Percentiles rank a stretch among this genome's conserved stretches.
phyloP scores from a whole-genome alignment of 805 yeast genomes.

The Candida corydali region DNA sequence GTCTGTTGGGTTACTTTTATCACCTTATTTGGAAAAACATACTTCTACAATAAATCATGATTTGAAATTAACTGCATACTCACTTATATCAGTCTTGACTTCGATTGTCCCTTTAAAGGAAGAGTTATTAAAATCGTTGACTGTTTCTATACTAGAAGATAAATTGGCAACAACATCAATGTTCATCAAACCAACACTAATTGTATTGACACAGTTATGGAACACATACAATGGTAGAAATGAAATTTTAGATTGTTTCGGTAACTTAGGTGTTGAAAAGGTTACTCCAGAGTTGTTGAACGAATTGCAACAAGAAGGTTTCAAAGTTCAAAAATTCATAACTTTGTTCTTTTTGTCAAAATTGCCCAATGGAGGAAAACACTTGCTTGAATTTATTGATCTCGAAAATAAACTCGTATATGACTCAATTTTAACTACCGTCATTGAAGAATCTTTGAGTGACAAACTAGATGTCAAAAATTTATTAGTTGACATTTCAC shows the following conservation, averaged over 20 bases:
- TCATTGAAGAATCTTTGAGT: conserved; percentile 7
- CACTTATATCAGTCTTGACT: conserved; percentile 72
- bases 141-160: conserved; percentile 29
- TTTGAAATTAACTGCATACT: conserved; percentile 78
- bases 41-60: conserved; percentile 36
- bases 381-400: conserved; percentile 21
- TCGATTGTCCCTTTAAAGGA: conserved; percentile 60
- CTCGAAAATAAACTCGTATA: conserved; percentile 12
- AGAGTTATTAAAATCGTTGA: conserved; percentile 26
- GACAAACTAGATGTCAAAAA: conserved; percentile 16
- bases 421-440: conserved; percentile 5
- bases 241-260: conserved; percentile 15
- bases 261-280: conserved; percentile 10
- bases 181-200: conserved; percentile 28
- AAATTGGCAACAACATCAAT: conserved; percentile 16
- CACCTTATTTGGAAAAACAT: conserved; percentile 27
- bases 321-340: conserved; percentile 28
- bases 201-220: conserved; percentile 42
- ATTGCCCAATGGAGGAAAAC: conserved; percentile 17
- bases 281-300: conserved; percentile 3
- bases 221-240: conserved; percentile 11
- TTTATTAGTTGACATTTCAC: conserved; percentile 11
- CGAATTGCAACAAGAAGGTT: conserved; percentile 20
- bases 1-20: conserved; percentile 51
- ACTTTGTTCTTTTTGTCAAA: conserved; percentile 23